A percentile compares a stretch with the other conserved stretches of the same genome.
phyloP scores from a whole-genome alignment of 2,329 filamentous ascomycete species.

The Pseudocercospora eumusae region DNA sequence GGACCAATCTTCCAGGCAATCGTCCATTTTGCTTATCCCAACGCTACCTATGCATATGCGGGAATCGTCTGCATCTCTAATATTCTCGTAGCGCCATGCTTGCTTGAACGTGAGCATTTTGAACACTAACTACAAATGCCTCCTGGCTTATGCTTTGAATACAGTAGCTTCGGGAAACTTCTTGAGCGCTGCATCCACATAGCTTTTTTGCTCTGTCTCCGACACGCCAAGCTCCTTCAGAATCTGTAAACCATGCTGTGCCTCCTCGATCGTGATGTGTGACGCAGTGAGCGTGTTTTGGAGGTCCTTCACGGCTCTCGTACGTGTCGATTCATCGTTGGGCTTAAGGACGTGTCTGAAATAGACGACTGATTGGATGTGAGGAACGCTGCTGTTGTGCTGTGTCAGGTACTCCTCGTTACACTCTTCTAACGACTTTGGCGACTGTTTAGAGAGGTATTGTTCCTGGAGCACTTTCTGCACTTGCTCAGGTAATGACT shows the following conservation, averaged over 20 bases:
- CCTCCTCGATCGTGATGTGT: constrained; percentile 58
- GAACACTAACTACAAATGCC: background rate
- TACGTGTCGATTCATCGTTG: constrained; percentile 54
- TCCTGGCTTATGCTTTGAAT: constrained; percentile 30
- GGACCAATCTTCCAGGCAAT: background rate
- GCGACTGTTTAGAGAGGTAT: constrained; percentile 58
- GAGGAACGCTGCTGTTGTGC: constrained; percentile 62
- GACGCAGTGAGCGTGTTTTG: constrained; percentile 58
- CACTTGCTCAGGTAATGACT: constrained; percentile 65
- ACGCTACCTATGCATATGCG: background rate
- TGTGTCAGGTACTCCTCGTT: constrained; percentile 67
- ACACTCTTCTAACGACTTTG: constrained; percentile 53
- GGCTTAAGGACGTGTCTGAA: constrained; percentile 60
- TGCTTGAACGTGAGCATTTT: background rate
- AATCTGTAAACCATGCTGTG: constrained; percentile 55
- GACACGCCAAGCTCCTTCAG: constrained; percentile 56
- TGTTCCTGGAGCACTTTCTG: constrained; percentile 69
- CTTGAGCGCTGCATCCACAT: constrained; percentile 44
- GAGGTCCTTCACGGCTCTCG: constrained; percentile 63
- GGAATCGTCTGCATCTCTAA: background rate
- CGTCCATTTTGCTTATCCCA: background rate
- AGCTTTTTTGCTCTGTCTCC: constrained; percentile 52
- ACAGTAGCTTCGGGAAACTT: constrained; percentile 45
- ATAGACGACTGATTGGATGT: constrained; percentile 65
- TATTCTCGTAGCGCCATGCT: constrained; percentile 5